phyloP scores from a whole-genome alignment of 2,329 filamentous ascomycete species.

The Fusarium odoratissimum region DNA sequence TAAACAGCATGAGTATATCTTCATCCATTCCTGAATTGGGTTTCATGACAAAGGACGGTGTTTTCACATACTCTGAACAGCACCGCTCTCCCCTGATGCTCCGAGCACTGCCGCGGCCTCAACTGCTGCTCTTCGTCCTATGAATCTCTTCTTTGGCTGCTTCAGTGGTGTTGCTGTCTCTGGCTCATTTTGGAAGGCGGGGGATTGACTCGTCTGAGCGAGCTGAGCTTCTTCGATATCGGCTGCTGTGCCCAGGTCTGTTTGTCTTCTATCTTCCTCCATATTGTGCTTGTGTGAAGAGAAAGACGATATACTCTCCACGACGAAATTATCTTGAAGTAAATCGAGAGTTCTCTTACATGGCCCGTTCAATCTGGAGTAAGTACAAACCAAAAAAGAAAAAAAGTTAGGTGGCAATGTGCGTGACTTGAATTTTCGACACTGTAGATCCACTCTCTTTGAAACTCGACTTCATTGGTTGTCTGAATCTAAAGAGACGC shows the following conservation, averaged over 20 bases:
- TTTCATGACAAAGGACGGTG: neutral
- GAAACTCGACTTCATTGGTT: conserved; percentile 32
- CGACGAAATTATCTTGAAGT: neutral
- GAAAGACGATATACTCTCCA: neutral
- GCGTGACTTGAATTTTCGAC: conserved; percentile 17
- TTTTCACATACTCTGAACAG: conserved; percentile 62
- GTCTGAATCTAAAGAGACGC: neutral
- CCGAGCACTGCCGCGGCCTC: conserved; percentile 65
- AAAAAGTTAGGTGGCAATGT: conserved; percentile 41
- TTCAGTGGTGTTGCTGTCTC: conserved; percentile 60
- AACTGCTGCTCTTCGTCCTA: conserved; percentile 81
- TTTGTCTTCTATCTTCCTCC: conserved; percentile 79
- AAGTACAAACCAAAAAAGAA: neutral
- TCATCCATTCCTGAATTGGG: neutral
- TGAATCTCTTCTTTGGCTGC: conserved; percentile 91
- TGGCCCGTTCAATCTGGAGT: neutral
- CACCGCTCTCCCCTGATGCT: conserved; percentile 46
- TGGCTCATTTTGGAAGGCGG: conserved; percentile 28
- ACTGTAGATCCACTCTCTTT: conserved; percentile 42
- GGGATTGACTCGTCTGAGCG: conserved; percentile 47
- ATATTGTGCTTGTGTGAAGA: conserved; percentile 55
- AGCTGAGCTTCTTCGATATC: conserved; percentile 67
- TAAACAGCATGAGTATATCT: conserved; percentile 24
- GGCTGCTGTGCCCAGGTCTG: conserved; percentile 76
- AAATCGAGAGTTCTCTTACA: neutral